Evolutionary conservation across 2,329 filamentous ascomycete species (phyloP).

Genomic region (Colletotrichum australisinense): DNA sequence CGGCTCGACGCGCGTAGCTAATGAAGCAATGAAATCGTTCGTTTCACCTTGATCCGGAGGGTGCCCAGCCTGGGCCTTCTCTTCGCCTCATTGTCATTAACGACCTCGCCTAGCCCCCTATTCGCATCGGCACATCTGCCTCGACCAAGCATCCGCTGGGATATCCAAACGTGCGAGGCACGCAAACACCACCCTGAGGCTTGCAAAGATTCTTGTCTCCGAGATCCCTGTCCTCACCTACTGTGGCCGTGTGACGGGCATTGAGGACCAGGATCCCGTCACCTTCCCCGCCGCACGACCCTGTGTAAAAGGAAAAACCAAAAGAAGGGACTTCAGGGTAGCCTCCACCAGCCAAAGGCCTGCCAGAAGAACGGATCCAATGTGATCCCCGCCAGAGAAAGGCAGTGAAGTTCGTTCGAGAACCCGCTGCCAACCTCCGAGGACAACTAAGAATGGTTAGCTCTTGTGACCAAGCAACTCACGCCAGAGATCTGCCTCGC

Average conservation of each 20-base stretch:
- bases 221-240: conserved; percentile 26
- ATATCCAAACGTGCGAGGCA: background rate
- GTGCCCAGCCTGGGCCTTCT: conserved; percentile 13
- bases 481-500: conserved; percentile 18
- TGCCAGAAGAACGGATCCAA: conserved; percentile 25
- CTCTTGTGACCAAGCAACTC: background rate
- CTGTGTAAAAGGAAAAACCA: conserved; percentile 22
- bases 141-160: conserved; percentile 13
- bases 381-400: conserved; percentile 19
- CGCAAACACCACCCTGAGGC: conserved; percentile 1
- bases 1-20: conserved; percentile 16
- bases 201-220: conserved; percentile 19
- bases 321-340: conserved; percentile 33
- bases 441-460: background rate
- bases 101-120: conserved; percentile 11
- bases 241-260: background rate
- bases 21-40: conserved; percentile 28
- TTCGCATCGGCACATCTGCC: conserved; percentile 3
- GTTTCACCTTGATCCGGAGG: conserved; percentile 27
- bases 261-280: conserved; percentile 7
- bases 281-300: conserved; percentile 24
- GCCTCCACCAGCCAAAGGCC: conserved; percentile 19
- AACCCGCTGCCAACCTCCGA: conserved; percentile 17
- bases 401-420: conserved; percentile 13
- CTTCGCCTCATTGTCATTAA: conserved; percentile 20